These are phyloP conservation scores for Ogataea dorogensis DNA, from an alignment of 805 yeast genomes.

Conservation along the genomic window DNA sequence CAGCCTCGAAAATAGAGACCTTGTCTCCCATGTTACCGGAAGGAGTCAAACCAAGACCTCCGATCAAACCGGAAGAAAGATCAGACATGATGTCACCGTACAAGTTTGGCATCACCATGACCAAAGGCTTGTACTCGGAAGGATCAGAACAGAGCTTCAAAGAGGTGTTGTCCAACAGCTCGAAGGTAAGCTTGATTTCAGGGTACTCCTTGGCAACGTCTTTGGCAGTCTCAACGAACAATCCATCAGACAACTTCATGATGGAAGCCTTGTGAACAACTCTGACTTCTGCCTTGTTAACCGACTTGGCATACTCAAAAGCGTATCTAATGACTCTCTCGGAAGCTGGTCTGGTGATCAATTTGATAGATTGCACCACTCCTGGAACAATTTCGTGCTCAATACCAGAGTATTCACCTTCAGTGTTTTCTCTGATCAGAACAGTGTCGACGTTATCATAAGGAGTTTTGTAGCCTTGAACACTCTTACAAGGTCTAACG, in stretches of 20 bases:
- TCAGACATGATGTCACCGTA: constrained; percentile 99
- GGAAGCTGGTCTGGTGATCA: constrained; percentile 94
- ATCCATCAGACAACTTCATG: constrained; percentile 97
- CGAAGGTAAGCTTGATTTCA: constrained; percentile 76
- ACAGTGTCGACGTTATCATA: constrained; percentile 89
- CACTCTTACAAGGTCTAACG: constrained; percentile 94
- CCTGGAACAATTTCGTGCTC: constrained; percentile 98
- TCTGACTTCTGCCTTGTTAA: constrained; percentile 81
- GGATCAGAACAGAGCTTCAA: constrained; percentile 90
- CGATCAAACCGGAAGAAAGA: constrained; percentile 94
- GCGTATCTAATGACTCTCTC: constrained; percentile 97
- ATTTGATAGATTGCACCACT: constrained; percentile 95
- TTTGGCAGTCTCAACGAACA: constrained; percentile 88
- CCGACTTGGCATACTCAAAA: constrained; percentile 89
- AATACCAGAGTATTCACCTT: constrained; percentile 99
- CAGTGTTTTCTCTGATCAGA: constrained; percentile 97
- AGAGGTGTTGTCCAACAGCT: constrained; percentile 94
- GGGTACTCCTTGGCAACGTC: constrained; percentile 91
- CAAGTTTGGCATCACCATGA: constrained; percentile 96
- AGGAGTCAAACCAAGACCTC: constrained; percentile 98
- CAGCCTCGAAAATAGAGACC: constrained; percentile 98
- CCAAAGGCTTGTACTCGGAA: constrained; percentile 77
- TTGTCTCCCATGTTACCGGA: constrained; percentile 99
- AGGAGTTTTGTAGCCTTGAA: constrained; percentile 91
- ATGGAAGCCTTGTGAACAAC: constrained; percentile 99